phyloP scores from a whole-genome alignment of 345 rosid genomes.

The Aegle marmelos region DNA sequence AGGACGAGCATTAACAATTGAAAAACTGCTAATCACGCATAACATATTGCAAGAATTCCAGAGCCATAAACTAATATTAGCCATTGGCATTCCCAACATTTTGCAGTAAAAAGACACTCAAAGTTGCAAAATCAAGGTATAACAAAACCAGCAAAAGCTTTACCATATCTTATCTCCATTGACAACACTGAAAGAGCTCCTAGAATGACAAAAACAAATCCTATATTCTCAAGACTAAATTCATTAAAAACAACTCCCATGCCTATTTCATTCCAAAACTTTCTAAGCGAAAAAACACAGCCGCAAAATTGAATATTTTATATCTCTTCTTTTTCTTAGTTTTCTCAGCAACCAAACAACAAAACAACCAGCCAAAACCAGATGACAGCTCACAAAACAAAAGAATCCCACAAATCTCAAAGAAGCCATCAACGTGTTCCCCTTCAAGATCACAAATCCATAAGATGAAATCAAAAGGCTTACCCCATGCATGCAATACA shows the following conservation, averaged over 20 bases:
- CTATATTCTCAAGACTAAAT: not conserved
- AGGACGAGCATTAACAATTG: not conserved
- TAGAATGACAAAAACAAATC: constrained; percentile 3
- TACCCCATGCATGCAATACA: constrained; percentile 72
- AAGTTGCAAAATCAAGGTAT: not conserved
- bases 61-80: not conserved
- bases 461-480: constrained; percentile 24
- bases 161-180: not conserved
- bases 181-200: not conserved
- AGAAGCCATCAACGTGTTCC: constrained; percentile 17
- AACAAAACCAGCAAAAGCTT: not conserved
- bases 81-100: not conserved
- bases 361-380: constrained; percentile 8
- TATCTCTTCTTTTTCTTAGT: not conserved
- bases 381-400: not conserved
- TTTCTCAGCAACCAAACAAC: constrained; percentile 11
- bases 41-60: not conserved
- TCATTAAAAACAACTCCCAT: not conserved
- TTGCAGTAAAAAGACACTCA: not conserved
- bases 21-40: not conserved
- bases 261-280: not conserved
- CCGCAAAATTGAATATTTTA: constrained; percentile 3
- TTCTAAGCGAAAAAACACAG: not conserved
- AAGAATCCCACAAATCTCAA: constrained; percentile 3
- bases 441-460: constrained; percentile 9